Evolutionary conservation across 345 rosid species (phyloP).

Genomic region (Punica granatum): DNA sequence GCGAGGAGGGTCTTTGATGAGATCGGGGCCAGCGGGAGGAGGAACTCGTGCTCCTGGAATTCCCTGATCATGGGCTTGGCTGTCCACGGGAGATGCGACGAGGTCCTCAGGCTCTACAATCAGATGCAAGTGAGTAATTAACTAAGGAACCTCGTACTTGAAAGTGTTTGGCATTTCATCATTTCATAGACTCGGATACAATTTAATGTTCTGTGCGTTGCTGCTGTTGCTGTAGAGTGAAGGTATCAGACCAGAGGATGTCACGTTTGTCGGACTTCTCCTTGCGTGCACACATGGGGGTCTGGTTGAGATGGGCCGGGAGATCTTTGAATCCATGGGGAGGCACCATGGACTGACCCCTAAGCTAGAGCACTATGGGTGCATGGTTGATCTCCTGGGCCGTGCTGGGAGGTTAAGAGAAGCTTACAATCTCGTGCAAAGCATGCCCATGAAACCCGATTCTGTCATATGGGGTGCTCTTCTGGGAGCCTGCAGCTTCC

Average conservation of each 20-base stretch:
- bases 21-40: slow-evolving; percentile 38
- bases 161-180: not conserved
- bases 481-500: slow-evolving; percentile 76
- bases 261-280: slow-evolving; percentile 72
- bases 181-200: not conserved
- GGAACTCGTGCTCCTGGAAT: slow-evolving; percentile 79
- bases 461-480: slow-evolving; percentile 78
- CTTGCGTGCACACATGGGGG: slow-evolving; percentile 86
- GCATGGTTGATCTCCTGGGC: slow-evolving; percentile 82
- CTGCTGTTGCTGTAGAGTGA: not conserved
- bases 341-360: slow-evolving; percentile 30
- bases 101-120: slow-evolving; percentile 48
- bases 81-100: slow-evolving; percentile 52
- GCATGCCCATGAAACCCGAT: slow-evolving; percentile 76
- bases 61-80: slow-evolving; percentile 78
- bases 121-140: slow-evolving; percentile 52
- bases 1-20: slow-evolving; percentile 52
- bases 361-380: slow-evolving; percentile 74
- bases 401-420: slow-evolving; percentile 66
- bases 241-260: slow-evolving; percentile 42
- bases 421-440: slow-evolving; percentile 48
- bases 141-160: not conserved
- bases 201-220: not conserved
- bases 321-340: slow-evolving; percentile 52
- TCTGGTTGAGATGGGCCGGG: slow-evolving; percentile 38